phyloP scores from a whole-genome alignment of 1,139 yeast species.

The Magnusiomyces suaveolens region DNA sequence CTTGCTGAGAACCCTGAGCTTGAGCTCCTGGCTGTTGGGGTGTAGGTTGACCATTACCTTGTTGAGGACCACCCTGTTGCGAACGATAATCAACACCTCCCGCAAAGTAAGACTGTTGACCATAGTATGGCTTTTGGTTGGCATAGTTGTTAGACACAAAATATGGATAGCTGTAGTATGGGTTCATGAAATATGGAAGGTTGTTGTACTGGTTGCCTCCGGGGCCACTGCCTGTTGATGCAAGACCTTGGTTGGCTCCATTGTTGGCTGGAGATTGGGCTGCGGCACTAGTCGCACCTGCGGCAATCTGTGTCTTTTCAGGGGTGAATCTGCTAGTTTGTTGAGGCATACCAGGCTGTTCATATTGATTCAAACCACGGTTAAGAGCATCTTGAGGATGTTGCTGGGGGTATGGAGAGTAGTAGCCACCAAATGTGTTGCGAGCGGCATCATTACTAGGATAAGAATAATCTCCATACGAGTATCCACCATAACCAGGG shows the following conservation, averaged over 20 bases:
- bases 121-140: conserved; percentile 9
- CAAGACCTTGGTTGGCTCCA: conserved; percentile 2
- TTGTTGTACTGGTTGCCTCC: not conserved
- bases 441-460: conserved; percentile 16
- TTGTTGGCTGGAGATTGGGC: conserved; percentile 3
- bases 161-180: conserved; percentile 14
- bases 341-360: conserved; percentile 9
- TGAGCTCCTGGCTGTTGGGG: conserved; percentile 8
- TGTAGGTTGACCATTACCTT: no score
- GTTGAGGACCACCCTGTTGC: conserved; percentile 1
- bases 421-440: conserved; percentile 16
- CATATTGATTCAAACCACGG: conserved; percentile 7
- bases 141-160: conserved; percentile 24
- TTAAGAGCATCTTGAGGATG: conserved; percentile 13
- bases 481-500: conserved; percentile 18
- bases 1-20: conserved; percentile 15
- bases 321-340: conserved; percentile 10
- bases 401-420: conserved; percentile 18
- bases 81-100: conserved; percentile 1
- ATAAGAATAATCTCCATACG: conserved; percentile 16
- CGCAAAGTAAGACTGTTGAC: conserved; percentile 1
- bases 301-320: conserved; percentile 4
- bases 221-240: conserved; percentile 3
- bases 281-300: conserved; percentile 5
- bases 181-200: conserved; percentile 2